phyloP scores from a whole-genome alignment of 805 yeast genomes.

The Hanseniaspora mollemarum region DNA sequence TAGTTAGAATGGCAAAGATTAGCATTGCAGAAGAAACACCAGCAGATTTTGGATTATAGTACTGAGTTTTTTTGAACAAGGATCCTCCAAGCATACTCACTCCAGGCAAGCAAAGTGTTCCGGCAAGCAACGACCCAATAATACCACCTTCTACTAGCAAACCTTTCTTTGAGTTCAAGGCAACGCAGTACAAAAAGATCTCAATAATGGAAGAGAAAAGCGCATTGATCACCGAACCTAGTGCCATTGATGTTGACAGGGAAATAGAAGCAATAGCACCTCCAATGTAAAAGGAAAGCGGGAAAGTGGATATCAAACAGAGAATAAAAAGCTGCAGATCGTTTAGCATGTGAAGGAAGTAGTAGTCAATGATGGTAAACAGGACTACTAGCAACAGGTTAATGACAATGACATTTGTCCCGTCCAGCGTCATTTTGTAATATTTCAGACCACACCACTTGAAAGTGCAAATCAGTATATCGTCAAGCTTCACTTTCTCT shows the following conservation, averaged over 20 bases:
- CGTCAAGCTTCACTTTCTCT: constrained; percentile 29
- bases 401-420: constrained; percentile 85
- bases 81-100: constrained; percentile 98
- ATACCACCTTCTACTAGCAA: constrained; percentile 88
- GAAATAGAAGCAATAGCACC: constrained; percentile 99
- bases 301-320: constrained; percentile 75
- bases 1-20: constrained; percentile 76
- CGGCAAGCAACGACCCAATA: constrained; percentile 88
- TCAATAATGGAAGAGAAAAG: constrained; percentile 94
- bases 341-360: constrained; percentile 26
- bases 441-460: constrained; percentile 86
- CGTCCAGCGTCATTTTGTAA: constrained; percentile 91
- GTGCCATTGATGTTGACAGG: constrained; percentile 97
- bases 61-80: constrained; percentile 75
- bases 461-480: constrained; percentile 76
- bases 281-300: constrained; percentile 92
- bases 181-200: constrained; percentile 83
- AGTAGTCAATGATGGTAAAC: constrained; percentile 73
- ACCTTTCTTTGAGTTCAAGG: constrained; percentile 74
- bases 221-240: constrained; percentile 96
- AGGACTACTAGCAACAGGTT: constrained; percentile 69
- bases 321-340: constrained; percentile 53
- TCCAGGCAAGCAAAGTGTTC: constrained; percentile 83
- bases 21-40: constrained; percentile 96
- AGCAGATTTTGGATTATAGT: constrained; percentile 92